Percentiles rank a stretch among this genome's conserved stretches.
Conservation (phyloP, 78 protist species). For the Reticulomyxa filosa region DNA sequence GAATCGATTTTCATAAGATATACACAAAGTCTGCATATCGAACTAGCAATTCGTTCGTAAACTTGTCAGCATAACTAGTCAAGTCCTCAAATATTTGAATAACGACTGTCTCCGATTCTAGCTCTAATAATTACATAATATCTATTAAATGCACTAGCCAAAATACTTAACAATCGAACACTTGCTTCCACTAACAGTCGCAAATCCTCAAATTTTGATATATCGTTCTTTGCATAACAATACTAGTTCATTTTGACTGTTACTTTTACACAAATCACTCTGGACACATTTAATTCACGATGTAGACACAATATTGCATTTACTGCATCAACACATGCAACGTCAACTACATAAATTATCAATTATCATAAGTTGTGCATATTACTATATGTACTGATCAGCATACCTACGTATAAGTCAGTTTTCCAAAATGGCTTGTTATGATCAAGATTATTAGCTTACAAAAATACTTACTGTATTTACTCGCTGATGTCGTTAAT, state of each 20-base stretch:
- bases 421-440: conserved; percentile 78
- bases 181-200: conserved; percentile 64
- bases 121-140: conserved; percentile 64
- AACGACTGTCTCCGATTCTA: conserved; percentile 80
- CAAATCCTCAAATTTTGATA: conserved; percentile 60
- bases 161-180: conserved; percentile 69
- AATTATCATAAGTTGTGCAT: conserved; percentile 57
- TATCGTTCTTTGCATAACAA: conserved; percentile 67
- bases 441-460: conserved; percentile 68
- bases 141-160: conserved; percentile 61
- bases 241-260: background rate
- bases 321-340: conserved; percentile 89
- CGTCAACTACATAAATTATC: conserved; percentile 58
- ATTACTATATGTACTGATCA: conserved; percentile 52
- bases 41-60: too few relatives aligned
- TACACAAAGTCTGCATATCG: too few relatives aligned
- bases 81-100: conserved; percentile 60
- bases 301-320: conserved; percentile 67
- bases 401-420: conserved; percentile 74
- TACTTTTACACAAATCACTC: conserved; percentile 73
- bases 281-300: conserved; percentile 79
- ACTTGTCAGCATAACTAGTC: too few relatives aligned
- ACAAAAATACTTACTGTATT: conserved; percentile 74
- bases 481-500: conserved; percentile 35
- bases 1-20: conserved; percentile 59